These are phyloP conservation scores for Thalassiosira ordinaria DNA, from an alignment of 352 stramenopile species.

Conservation along the genomic window DNA sequence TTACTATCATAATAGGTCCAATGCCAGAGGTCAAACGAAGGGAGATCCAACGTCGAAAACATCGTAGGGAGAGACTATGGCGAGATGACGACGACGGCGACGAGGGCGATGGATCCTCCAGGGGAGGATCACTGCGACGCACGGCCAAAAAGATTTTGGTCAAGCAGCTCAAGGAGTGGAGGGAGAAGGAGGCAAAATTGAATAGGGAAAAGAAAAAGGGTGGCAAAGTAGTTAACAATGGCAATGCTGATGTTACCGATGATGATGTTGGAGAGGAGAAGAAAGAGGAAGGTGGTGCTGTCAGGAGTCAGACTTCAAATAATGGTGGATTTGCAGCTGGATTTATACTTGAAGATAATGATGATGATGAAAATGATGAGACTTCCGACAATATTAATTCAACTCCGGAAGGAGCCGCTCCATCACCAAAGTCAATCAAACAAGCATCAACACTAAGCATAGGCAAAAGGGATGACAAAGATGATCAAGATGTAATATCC, in stretches of 20 bases:
- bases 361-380: slow-evolving; percentile 42
- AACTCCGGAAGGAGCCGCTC: no score
- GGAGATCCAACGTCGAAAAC: slow-evolving; percentile 75
- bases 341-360: slow-evolving; percentile 57
- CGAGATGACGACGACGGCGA: slow-evolving; percentile 42
- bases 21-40: slow-evolving; percentile 96
- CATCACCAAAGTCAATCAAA: background rate
- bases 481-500: slow-evolving; percentile 47
- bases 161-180: slow-evolving; percentile 89
- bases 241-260: slow-evolving; percentile 2
- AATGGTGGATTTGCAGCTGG: slow-evolving; percentile 64
- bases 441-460: background rate
- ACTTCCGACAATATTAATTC: background rate
- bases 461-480: slow-evolving; percentile 2
- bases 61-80: slow-evolving; percentile 68
- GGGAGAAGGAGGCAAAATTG: slow-evolving; percentile 46
- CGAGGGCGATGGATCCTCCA: slow-evolving; percentile 55
- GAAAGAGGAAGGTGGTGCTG: background rate
- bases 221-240: no score
- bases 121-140: slow-evolving; percentile 89
- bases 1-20: slow-evolving; percentile 77
- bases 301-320: background rate
- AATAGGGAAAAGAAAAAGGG: slow-evolving; percentile 25
- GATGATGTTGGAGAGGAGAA: slow-evolving; percentile 5
- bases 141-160: slow-evolving; percentile 94